Conservation (phyloP, 2,329 filamentous ascomycete genomes). For the Aspergillus fumigatiaffinis region DNA sequence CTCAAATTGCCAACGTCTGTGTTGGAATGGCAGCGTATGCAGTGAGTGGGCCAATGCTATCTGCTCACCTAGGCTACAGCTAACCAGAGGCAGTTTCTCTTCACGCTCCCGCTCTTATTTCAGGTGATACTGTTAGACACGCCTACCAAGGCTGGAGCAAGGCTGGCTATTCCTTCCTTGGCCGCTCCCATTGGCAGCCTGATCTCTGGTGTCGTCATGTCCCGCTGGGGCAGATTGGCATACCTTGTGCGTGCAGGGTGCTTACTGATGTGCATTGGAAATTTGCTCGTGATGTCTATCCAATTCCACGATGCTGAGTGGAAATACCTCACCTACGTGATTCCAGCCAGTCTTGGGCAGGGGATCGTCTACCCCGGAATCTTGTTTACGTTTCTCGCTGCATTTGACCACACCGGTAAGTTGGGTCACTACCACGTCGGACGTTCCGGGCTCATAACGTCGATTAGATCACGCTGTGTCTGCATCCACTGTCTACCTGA, state of each 20-base stretch:
- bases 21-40: conserved; percentile 60
- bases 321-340: conserved; percentile 45
- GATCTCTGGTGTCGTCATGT: conserved; percentile 46
- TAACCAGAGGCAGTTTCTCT: conserved; percentile 38
- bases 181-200: conserved; percentile 45
- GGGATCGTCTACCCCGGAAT: conserved; percentile 47
- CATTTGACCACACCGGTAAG: conserved; percentile 59
- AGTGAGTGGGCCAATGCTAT: conserved; percentile 38
- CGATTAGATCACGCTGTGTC: conserved; percentile 58
- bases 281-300: conserved; percentile 39
- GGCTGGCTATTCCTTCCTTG: conserved; percentile 44
- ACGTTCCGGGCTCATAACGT: not conserved
- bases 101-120: conserved; percentile 46
- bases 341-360: conserved; percentile 46
- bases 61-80: not conserved
- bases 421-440: not conserved
- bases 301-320: conserved; percentile 41
- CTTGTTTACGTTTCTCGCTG: conserved; percentile 59
- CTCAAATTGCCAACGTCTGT: conserved; percentile 57
- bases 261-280: conserved; percentile 43
- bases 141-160: conserved; percentile 42
- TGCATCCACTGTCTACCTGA: conserved; percentile 60
- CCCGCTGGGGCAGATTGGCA: conserved; percentile 43
- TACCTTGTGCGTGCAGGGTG: conserved; percentile 40
- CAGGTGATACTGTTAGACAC: conserved; percentile 41